Evolutionary conservation across 139 green algal species (phyloP).

Genomic region (Diplosphaera chodatii): DNA sequence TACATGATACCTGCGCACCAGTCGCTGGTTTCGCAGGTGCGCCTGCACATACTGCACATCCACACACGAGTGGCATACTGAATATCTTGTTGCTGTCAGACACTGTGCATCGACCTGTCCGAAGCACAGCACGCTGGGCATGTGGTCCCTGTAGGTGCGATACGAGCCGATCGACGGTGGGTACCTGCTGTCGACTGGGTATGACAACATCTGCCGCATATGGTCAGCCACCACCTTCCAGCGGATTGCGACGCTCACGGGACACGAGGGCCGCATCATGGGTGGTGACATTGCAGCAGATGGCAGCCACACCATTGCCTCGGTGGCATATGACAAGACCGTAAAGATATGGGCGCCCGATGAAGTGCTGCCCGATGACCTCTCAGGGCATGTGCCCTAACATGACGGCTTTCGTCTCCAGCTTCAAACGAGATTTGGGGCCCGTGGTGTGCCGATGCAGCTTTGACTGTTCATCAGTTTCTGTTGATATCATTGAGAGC

Average conservation of each 20-base stretch:
- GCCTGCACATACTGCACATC: too few relatives aligned
- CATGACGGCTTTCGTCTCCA: too few relatives aligned
- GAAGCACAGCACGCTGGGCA: too few relatives aligned
- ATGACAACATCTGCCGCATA: constrained; percentile 63
- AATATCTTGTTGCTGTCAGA: too few relatives aligned
- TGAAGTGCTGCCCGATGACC: not conserved
- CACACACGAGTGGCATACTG: too few relatives aligned
- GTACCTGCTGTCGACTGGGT: constrained; percentile 73
- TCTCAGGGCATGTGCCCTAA: not conserved
- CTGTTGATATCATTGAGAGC: too few relatives aligned
- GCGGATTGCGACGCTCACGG: constrained; percentile 68
- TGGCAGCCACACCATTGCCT: constrained; percentile 44
- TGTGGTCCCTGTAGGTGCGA: constrained; percentile 28
- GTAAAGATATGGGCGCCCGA: constrained; percentile 77
- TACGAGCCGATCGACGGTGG: constrained; percentile 65
- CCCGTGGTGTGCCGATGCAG: too few relatives aligned
- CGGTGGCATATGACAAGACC: constrained; percentile 72
- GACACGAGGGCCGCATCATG: constrained; percentile 94
- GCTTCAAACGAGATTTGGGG: too few relatives aligned
- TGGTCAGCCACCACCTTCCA: constrained; percentile 44
- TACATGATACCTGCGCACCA: constrained; percentile 79
- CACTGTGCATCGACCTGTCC: too few relatives aligned
- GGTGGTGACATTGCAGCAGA: constrained; percentile 60
- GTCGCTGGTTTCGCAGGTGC: constrained; percentile 55
- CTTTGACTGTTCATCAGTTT: too few relatives aligned